Conservation (phyloP, 1,139 yeast species). For the Kurtzmaniella quercitrusa region DNA sequence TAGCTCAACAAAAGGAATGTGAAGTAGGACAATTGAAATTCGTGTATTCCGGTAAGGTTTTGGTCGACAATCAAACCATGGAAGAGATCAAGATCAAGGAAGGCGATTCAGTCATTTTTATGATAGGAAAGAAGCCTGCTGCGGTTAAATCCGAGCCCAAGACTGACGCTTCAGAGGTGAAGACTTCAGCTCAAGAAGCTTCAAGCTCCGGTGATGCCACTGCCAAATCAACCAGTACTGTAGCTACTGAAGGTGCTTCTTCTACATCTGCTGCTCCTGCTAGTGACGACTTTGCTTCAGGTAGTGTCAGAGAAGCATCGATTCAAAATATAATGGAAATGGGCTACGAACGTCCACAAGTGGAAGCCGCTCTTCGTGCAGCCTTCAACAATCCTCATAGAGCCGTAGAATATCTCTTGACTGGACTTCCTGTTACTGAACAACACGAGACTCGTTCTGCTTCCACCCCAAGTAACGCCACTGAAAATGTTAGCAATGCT, state of each 20-base stretch:
- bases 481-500: constrained; percentile 19
- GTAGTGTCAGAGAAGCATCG: constrained; percentile 62
- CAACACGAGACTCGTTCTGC: constrained; percentile 25
- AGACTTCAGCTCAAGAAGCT: constrained; percentile 11
- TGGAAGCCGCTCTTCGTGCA: constrained; percentile 87
- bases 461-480: constrained; percentile 22
- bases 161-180: constrained; percentile 7
- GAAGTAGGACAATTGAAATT: constrained; percentile 78
- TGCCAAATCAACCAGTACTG: constrained; percentile 15
- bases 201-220: constrained; percentile 19
- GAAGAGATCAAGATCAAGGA: constrained; percentile 75
- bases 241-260: constrained; percentile 10
- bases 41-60: constrained; percentile 88
- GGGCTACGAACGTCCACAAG: constrained; percentile 91
- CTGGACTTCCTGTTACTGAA: constrained; percentile 79
- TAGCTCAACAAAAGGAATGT: constrained; percentile 66
- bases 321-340: constrained; percentile 85
- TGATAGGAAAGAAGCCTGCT: constrained; percentile 41
- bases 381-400: constrained; percentile 98
- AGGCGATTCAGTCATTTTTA: constrained; percentile 87
- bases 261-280: constrained; percentile 16
- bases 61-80: constrained; percentile 77
- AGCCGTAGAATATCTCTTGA: constrained; percentile 90
- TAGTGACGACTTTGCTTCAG: constrained; percentile 47
- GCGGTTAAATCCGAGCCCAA: constrained; percentile 33